These are phyloP conservation scores for Ophiosphaerella narmari DNA, from an alignment of 2,329 filamentous ascomycete genomes.

Conservation along the genomic window DNA sequence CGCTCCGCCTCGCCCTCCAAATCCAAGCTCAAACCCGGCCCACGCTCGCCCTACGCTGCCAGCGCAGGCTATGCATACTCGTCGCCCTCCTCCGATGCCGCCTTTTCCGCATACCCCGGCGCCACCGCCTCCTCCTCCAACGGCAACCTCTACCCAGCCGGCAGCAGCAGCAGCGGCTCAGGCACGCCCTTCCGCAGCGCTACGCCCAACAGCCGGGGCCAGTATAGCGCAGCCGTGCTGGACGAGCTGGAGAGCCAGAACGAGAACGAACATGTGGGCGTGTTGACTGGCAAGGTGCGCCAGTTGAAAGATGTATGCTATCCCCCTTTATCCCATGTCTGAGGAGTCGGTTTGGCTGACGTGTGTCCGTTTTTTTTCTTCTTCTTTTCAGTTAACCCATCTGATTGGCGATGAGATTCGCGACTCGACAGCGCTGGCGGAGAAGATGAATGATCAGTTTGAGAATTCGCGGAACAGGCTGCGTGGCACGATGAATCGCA, in stretches of 20 bases:
- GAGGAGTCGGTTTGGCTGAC: too few relatives aligned
- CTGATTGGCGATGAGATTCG: conserved; percentile 96
- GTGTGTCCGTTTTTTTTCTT: too few relatives aligned
- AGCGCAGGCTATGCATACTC: conserved; percentile 32
- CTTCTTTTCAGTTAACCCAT: conserved; percentile 67
- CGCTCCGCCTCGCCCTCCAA: conserved; percentile 46
- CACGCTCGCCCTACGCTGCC: conserved; percentile 21
- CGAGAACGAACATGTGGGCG: conserved; percentile 77
- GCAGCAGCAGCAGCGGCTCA: background rate
- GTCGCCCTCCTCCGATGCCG: conserved; percentile 10
- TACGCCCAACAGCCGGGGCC: conserved; percentile 67
- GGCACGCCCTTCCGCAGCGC: conserved; percentile 41
- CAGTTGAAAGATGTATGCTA: conserved; percentile 81
- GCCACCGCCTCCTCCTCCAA: background rate
- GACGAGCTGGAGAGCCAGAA: conserved; percentile 96
- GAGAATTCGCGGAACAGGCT: conserved; percentile 81
- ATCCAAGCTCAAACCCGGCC: conserved; percentile 26
- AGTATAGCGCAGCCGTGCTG: conserved; percentile 90
- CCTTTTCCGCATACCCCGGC: conserved; percentile 44
- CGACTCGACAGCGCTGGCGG: conserved; percentile 82
- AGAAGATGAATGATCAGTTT: conserved; percentile 96
- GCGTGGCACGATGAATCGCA: conserved; percentile 92
- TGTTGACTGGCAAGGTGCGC: conserved; percentile 88
- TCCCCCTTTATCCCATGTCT: background rate
- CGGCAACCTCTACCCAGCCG: conserved; percentile 14